These are phyloP conservation scores for Nitzschia sp. DNA, from an alignment of 108 stramenopile species.

Conservation along the genomic window DNA sequence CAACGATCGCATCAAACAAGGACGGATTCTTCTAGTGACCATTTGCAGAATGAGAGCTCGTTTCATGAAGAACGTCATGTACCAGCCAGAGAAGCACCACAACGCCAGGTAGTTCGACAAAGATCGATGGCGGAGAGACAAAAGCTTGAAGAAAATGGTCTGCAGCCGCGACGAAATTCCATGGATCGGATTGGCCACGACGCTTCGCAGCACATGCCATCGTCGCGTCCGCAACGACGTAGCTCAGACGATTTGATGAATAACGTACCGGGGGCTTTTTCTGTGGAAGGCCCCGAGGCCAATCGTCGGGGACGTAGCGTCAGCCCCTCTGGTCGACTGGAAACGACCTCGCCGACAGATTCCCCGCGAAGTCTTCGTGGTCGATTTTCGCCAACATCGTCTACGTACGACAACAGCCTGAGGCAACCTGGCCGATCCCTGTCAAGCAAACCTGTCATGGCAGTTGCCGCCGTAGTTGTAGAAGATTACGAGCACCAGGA, in stretches of 20 bases:
- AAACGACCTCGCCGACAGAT: not conserved
- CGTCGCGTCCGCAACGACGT: not conserved
- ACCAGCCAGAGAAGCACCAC: not conserved
- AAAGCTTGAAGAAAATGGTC: not conserved
- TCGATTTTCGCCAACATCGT: no score
- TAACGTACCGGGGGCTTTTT: not conserved
- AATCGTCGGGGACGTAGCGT: not conserved
- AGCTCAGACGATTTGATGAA: not conserved
- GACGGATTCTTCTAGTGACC: no score
- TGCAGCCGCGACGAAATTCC: not conserved
- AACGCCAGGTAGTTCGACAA: not conserved
- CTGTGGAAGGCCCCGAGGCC: constrained; percentile 2
- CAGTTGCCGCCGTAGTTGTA: constrained; percentile 12
- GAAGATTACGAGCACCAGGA: constrained; percentile 13
- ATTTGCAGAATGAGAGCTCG: no score
- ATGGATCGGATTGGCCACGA: no score
- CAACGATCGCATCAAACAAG: no score
- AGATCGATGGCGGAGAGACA: not conserved
- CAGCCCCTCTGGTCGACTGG: not conserved
- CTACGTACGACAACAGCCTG: no score
- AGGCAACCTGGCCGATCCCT: not conserved
- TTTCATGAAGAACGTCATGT: not conserved
- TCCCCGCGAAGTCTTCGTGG: not conserved
- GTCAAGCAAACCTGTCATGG: not conserved
- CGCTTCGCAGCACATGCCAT: no score